These are phyloP conservation scores for Penicillium odoratum DNA, from an alignment of 495 filamentous ascomycete genomes.

Conservation along the genomic window DNA sequence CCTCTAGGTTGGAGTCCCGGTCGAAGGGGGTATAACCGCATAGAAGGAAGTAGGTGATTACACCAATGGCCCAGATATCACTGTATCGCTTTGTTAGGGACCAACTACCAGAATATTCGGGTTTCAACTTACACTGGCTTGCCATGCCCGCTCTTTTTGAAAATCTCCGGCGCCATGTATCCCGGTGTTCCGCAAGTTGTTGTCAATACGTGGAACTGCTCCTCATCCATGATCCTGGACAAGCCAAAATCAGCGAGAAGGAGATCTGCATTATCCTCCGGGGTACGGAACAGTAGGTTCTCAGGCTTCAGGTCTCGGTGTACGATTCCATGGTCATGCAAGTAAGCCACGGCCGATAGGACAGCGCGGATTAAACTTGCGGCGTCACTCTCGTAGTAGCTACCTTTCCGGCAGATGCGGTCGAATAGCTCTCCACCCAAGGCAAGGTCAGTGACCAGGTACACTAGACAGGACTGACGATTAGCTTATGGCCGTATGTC, in stretches of 20 bases:
- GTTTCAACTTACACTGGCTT: conserved; percentile 66
- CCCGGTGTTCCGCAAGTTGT: conserved; percentile 97
- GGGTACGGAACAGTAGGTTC: conserved; percentile 56
- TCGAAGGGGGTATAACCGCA: conserved; percentile 99
- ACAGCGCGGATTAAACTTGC: conserved; percentile 94
- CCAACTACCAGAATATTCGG: background rate
- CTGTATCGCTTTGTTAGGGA: conserved; percentile 31
- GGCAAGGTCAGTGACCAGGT: conserved; percentile 95
- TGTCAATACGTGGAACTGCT: conserved; percentile 96
- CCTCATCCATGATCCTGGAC: conserved; percentile 96
- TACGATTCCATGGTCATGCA: conserved; percentile 98
- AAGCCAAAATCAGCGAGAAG: conserved; percentile 96
- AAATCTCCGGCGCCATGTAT: conserved; percentile 90
- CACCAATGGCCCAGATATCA: conserved; percentile 78
- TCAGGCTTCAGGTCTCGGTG: conserved; percentile 75
- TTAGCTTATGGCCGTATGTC: conserved; percentile 1
- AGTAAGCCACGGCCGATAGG: conserved; percentile 94
- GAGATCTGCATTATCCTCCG: conserved; percentile 62
- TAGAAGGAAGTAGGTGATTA: conserved; percentile 93
- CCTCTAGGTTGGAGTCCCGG: conserved; percentile 93
- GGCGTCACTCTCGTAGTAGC: conserved; percentile 96
- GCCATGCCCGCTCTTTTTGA: conserved; percentile 75
- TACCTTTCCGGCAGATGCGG: conserved; percentile 96
- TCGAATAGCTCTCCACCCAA: conserved; percentile 97
- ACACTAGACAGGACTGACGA: conserved; percentile 53